Evolutionary conservation across 805 yeast genomes (phyloP).

Genomic region (Saturnispora hagleri): DNA sequence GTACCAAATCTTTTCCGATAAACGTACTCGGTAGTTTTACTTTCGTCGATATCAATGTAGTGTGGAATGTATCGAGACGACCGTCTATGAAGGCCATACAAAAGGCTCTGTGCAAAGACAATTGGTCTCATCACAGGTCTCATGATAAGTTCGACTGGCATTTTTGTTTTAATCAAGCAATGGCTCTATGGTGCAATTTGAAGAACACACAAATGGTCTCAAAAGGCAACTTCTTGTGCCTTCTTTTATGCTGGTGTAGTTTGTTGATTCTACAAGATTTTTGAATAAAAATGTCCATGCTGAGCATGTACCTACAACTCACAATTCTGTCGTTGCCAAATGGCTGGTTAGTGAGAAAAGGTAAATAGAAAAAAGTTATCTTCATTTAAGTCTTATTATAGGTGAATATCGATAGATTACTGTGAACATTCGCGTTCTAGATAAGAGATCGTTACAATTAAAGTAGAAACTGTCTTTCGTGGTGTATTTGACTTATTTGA

Average conservation of each 20-base stretch:
- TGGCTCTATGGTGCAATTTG: neutral
- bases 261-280: neutral
- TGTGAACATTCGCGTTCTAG: neutral
- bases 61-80: conserved; percentile 49
- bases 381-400: neutral
- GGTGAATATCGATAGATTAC: neutral
- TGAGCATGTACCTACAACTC: neutral
- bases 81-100: conserved; percentile 48
- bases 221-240: neutral
- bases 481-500: neutral
- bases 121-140: conserved; percentile 54
- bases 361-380: neutral
- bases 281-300: neutral
- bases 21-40: conserved; percentile 32
- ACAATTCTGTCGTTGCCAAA: neutral
- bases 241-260: neutral
- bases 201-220: neutral
- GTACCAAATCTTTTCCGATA: conserved; percentile 51
- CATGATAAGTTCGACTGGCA: conserved; percentile 53
- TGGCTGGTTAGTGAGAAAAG: neutral
- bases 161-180: conserved; percentile 15
- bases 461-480: neutral
- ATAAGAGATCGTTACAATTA: too few species aligned
- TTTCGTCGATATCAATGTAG: conserved; percentile 35
- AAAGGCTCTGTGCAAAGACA: conserved; percentile 43